Base-by-base conservation (phyloP, 2,329 filamentous ascomycete species). In the Clonostachys rosea region DNA sequence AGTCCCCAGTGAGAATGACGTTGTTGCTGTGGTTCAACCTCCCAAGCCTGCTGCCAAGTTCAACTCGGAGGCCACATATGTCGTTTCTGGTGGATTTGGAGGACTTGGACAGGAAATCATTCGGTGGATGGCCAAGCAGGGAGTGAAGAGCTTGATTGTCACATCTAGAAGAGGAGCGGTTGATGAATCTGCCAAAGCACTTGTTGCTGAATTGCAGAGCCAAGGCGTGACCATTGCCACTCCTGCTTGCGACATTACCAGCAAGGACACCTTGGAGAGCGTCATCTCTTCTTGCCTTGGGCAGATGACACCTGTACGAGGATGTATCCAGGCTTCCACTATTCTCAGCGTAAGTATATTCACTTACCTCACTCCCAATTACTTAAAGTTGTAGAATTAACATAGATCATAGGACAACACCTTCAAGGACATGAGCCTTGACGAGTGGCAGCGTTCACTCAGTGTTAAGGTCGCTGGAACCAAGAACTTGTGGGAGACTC, bases 61-160 rank as follows among this genome's bases (percentile, higher is more conserved):
- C n/a, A 40, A 18, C 11, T 40, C 37, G n/a, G 59, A 64, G 12
- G 66, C 59, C 2, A 67, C 70, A 0, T 80, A 79, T 47, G 55
- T 79, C 3, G 55, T 80, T 5, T 63, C 69, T 6, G 77, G 77
- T 11, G 73, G 74, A 5, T 63, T 76, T 0, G 74, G 75, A 18
- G 76, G 75, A 11, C 57, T 80, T 0, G 76, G 75, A 4, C 63
- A 65, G 34, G 65, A 62, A 48, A 67, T 79, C 20, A 69, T 72
- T 4, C 58, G 60, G 37, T 66, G 70, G 52, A 47, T 55, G 42
- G 44, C 43, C 13, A 36, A 36, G 5, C 45, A 45, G 0, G 62
- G 63, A 1, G 60, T 59, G 3, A 54, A 51, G 11, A 48, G 56
- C 33, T 52, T 66, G 17, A 50, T 60, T 2, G 53, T 63, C 18